Base-by-base conservation (phyloP, 2,329 filamentous ascomycete species). In the Claviceps maximensis region DNA sequence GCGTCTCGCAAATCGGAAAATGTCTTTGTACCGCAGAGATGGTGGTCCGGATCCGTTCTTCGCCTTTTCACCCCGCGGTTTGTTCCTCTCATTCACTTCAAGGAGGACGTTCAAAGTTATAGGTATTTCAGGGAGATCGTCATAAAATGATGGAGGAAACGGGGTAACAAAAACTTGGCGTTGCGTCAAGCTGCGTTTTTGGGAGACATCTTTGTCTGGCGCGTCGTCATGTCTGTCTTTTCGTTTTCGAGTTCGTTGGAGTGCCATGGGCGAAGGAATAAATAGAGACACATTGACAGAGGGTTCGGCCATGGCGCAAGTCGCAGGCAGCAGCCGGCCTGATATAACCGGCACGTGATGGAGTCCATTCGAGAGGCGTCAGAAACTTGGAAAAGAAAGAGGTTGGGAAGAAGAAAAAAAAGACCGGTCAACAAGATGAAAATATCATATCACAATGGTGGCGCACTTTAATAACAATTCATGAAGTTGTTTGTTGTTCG, bases 111-210 rank as follows among this genome's bases (percentile, higher is more conserved):
- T 58, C 50, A 51, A 54, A 25, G 60, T 63, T 27, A 65, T 55
- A 54, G 54, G 60, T 21, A 63, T 53, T 45, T 61, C 57, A 13
- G 62, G 62, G 31, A 66, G 50, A 4, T 56, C 57, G 44, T 65
- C 61, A 53, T 57, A 66, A 49, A 65, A 67, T 45, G 56, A 50
- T 7, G 61, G 59, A 15, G 62, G 54, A 41, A 58, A 61, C 45
- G 54, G 61, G 21, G 51, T 36, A 44, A 27, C 40, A 17, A 31
- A 10, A 19, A n/a, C 12, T 33, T 5, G 27, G 33, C 4, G 23
- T 9, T 19, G 40, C 21, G 13, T 40, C 17, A 2, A 13, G 10
- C 38, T 47, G 2, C 42, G 29, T 25, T 47, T 47, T 25, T 52
- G 47, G 29, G 31, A 50, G 8, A 46, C 29, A 41, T 1, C 33